These are phyloP conservation scores for Pseudonectria buxi DNA, from an alignment of 2,329 filamentous ascomycete genomes.

Conservation along the genomic window DNA sequence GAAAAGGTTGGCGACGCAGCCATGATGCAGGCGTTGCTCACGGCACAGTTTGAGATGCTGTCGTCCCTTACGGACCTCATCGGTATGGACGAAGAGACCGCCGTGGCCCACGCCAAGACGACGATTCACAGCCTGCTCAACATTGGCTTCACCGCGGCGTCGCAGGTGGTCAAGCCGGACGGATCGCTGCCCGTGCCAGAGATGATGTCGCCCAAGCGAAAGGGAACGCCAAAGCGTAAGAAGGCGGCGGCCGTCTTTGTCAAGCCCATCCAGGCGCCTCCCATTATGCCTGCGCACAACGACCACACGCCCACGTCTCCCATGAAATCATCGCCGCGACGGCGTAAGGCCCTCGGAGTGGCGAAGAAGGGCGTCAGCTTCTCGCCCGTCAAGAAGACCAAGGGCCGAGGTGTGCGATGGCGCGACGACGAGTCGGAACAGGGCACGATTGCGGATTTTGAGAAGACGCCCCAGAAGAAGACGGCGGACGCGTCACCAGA, in stretches of 20 bases:
- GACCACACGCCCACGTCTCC: constrained; percentile 39
- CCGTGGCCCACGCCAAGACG: constrained; percentile 69
- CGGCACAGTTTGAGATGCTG: constrained; percentile 88
- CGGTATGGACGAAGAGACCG: constrained; percentile 75
- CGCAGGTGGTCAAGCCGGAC: constrained; percentile 87
- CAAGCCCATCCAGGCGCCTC: constrained; percentile 40
- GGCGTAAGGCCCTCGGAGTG: constrained; percentile 58
- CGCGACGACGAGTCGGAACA: constrained; percentile 81
- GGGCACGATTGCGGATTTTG: constrained; percentile 81
- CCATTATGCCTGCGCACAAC: constrained; percentile 28
- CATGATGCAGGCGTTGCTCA: constrained; percentile 74
- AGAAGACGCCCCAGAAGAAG: constrained; percentile 74
- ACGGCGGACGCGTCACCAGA: constrained; percentile 33
- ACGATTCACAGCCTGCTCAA: constrained; percentile 74
- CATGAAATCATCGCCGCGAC: constrained; percentile 70
- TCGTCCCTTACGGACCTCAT: constrained; percentile 75
- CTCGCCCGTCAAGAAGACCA: constrained; percentile 70
- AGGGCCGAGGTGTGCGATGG: constrained; percentile 82
- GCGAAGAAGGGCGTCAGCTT: constrained; percentile 68
- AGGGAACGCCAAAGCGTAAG: constrained; percentile 72
- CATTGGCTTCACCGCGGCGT: constrained; percentile 64
- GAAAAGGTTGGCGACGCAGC: constrained; percentile 74
- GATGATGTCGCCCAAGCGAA: constrained; percentile 61
- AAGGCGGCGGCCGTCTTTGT: constrained; percentile 38
- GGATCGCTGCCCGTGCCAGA: constrained; percentile 57